Evolutionary conservation across 2,329 filamentous ascomycete genomes (phyloP).

Genomic region (Hortaea werneckii): DNA sequence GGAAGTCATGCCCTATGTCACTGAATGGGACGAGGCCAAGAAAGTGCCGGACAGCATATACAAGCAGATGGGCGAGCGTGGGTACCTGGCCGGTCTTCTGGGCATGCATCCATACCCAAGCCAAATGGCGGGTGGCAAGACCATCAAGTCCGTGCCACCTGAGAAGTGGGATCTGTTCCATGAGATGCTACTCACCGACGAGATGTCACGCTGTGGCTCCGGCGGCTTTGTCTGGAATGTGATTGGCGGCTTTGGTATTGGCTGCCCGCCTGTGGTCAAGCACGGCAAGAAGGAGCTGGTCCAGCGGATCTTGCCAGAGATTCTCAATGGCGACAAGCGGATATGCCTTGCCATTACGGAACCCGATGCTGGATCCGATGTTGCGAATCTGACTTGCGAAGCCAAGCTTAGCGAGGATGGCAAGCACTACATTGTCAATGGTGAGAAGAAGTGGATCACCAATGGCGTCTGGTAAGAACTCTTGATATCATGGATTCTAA

Average conservation of each 20-base stretch:
- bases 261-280: conserved; percentile 82
- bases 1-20: conserved; percentile 82
- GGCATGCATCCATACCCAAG: conserved; percentile 67
- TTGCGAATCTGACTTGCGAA: conserved; percentile 91
- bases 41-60: conserved; percentile 81
- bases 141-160: conserved; percentile 65
- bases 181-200: conserved; percentile 89
- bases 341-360: conserved; percentile 97
- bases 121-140: conserved; percentile 55
- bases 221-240: conserved; percentile 96
- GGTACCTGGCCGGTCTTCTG: conserved; percentile 86
- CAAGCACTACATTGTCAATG: conserved; percentile 98
- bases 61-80: conserved; percentile 87
- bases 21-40: conserved; percentile 95
- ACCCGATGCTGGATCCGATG: conserved; percentile 85
- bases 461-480: conserved; percentile 57
- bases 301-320: conserved; percentile 77
- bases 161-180: conserved; percentile 99
- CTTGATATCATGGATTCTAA: background rate
- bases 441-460: conserved; percentile 99
- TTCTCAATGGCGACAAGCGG: conserved; percentile 85
- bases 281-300: conserved; percentile 79
- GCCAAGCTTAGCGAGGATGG: conserved; percentile 90
- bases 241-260: conserved; percentile 93
- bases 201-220: conserved; percentile 77